Evolutionary conservation across 345 rosid species (phyloP), one percentile per base, ranked within the genome.

Genomic region (Moricandia arvensis): DNA sequence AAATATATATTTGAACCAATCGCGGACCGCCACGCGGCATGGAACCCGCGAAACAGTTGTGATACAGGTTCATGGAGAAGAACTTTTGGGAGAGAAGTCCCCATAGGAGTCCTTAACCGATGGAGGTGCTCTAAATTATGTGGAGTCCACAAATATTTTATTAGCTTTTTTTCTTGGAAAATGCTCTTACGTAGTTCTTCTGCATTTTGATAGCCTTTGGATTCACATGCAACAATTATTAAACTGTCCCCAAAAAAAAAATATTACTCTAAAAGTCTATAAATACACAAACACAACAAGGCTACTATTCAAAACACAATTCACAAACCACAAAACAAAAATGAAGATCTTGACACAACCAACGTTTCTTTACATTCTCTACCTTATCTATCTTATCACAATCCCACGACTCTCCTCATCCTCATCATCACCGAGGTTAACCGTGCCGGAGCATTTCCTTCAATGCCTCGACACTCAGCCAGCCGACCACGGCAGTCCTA

Each of bases 391-490:
- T 74, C 64, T 75, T 11, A 53, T 76, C 35, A 54, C 65, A 69
- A 37, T 38, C 31, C 71, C 73, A 55, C 80, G 3, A 55, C 61
- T 70, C 30, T 15, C 16, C 76, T 70, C 29, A 27, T 27, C n/a
- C n/a, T n/a, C 80, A 16, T 69, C 71, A 18, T 9, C 49, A 17
- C 70, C 66, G 4, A 4, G 70, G 8, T 11, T 62, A 29, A 41
- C 80, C 35, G 3, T 71, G 0, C 75, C 80, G 54, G 43, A 77
- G 16, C 66, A 64, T 43, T 77, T 77, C 53, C 80, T 77, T 54
- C 71, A 4, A 33, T 77, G 80, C 6, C 80, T 77, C 33, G 75
- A 77, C 43, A 77, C 60, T 70, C 80, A 77, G 6, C 80, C 75
- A 11, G 6, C 80, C 7, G 76, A 77, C 27, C 72, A 58, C 62